Percentiles rank a stretch among this genome's conserved stretches.
These are phyloP conservation scores for Pythium utonaiense DNA, from an alignment of 352 stramenopile genomes.

Conservation along the genomic window DNA sequence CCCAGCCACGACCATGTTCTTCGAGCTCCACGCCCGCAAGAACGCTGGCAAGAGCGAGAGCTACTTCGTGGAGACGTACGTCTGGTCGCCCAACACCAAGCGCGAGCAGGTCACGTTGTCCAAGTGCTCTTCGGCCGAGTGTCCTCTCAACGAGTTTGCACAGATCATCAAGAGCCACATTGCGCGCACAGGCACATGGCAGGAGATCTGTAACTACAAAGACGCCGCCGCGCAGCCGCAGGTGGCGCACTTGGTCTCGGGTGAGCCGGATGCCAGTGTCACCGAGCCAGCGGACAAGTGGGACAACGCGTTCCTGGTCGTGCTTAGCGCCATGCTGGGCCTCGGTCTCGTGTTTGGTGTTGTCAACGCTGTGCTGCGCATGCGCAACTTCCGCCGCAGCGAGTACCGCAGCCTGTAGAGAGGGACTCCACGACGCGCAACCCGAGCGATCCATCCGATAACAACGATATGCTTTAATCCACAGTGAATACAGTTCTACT, in stretches of 20 bases:
- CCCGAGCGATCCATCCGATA: too few relatives aligned
- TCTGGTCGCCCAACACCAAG: conserved; percentile 68
- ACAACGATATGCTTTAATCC: background rate
- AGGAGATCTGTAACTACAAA: conserved; percentile 79
- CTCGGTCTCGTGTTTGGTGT: conserved; percentile 44
- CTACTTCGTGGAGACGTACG: conserved; percentile 71
- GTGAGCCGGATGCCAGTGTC: conserved; percentile 12
- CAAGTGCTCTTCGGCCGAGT: conserved; percentile 78
- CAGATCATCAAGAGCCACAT: conserved; percentile 70
- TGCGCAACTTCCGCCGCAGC: conserved; percentile 35
- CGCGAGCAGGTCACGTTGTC: conserved; percentile 65
- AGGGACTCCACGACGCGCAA: background rate
- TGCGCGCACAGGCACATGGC: conserved; percentile 64
- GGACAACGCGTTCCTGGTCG: conserved; percentile 34
- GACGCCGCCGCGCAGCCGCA: conserved; percentile 18
- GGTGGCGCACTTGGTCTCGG: conserved; percentile 19
- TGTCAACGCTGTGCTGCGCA: conserved; percentile 49
- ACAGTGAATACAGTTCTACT: background rate
- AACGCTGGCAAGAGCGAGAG: conserved; percentile 25
- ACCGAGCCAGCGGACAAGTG: conserved; percentile 12
- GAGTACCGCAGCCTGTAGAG: conserved; percentile 43
- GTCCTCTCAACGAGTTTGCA: conserved; percentile 71
- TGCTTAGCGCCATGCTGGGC: conserved; percentile 43
- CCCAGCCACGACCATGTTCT: conserved; percentile 78
- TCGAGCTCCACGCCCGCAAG: conserved; percentile 58